Base-by-base conservation (phyloP, 495 filamentous ascomycete species). In the Lasiosphaeria miniovina region DNA sequence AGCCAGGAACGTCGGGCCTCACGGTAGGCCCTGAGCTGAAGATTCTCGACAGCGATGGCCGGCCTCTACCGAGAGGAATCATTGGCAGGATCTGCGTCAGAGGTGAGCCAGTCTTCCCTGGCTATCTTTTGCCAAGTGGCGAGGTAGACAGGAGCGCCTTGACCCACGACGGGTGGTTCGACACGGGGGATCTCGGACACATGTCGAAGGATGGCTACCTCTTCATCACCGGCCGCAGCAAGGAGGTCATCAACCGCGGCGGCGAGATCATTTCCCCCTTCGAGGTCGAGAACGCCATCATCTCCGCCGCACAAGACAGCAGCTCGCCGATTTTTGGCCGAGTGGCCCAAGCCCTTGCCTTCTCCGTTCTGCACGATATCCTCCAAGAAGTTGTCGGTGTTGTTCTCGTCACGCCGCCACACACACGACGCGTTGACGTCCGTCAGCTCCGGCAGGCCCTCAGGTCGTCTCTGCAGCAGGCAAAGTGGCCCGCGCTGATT, bases 211-310 rank as follows among this genome's bases (percentile, higher is more conserved):
- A 83, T 41, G 82, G 80, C 12, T 85, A 84, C 56, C 71, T 85
- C 51, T 79, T 78, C 64, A 77, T 85, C 57, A 84, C 82, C 15
- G 82, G 82, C 9, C 74, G 82, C 38, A 81, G 78, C 61, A 85
- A 85, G 63, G 82, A 85, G 60, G 74, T 84, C 43, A 84, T 85
- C 62, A 85, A 84, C 61, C 80, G 80, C 55, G 81, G 79, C 50
- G 81, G 81, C 6, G 82, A 85, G 64, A 79, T 83, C 48, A 84
- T 85, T 54, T 82, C 80, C 46, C 75, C 75, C 3, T 72, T 78
- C 24, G 75, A 78, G 57, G 65, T 78, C 11, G 75, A 78, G 54
- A 64, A 72, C 43, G 69, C 70, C 9, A 65, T 66, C 56, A 55
- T 71, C 3, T 46, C 62, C 4, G 68, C 74, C 2, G 63, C 71